phyloP scores from a whole-genome alignment of 495 filamentous ascomycete genomes.

The Penicillium lagena region DNA sequence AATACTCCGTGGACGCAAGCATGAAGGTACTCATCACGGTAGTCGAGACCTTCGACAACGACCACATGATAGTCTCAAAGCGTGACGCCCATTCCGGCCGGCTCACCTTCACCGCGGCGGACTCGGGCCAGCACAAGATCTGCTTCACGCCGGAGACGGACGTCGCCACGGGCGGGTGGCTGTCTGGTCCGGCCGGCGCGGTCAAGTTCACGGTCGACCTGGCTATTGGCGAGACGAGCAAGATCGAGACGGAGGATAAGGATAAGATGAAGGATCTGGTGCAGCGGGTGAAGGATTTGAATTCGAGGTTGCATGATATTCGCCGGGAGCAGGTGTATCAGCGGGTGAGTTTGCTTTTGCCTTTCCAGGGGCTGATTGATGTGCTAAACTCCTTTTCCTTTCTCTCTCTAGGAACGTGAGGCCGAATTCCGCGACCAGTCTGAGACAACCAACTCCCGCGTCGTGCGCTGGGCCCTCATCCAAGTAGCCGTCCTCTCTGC shows the following conservation, averaged over 20 bases:
- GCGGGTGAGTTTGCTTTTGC: slow-evolving; percentile 54
- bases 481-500: slow-evolving; percentile 82
- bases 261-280: slow-evolving; percentile 88
- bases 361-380: background rate
- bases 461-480: slow-evolving; percentile 89
- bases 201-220: slow-evolving; percentile 83
- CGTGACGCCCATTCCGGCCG: slow-evolving; percentile 68
- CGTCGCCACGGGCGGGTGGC: slow-evolving; percentile 57
- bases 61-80: slow-evolving; percentile 90
- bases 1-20: slow-evolving; percentile 62
- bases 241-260: slow-evolving; percentile 92
- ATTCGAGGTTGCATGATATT: slow-evolving; percentile 82
- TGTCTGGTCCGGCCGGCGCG: slow-evolving; percentile 61
- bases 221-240: slow-evolving; percentile 91
- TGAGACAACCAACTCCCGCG: slow-evolving; percentile 85
- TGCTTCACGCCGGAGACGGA: slow-evolving; percentile 80
- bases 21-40: slow-evolving; percentile 86
- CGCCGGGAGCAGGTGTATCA: slow-evolving; percentile 93
- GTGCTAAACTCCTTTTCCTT: background rate
- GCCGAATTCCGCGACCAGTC: slow-evolving; percentile 97
- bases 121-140: slow-evolving; percentile 87
- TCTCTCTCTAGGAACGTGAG: slow-evolving; percentile 71
- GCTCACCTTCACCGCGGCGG: slow-evolving; percentile 95
- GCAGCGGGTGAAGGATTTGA: slow-evolving; percentile 83
- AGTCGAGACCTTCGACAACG: slow-evolving; percentile 95